Conservation (phyloP, 805 yeast genomes). For the Metschnikowia kofuensis region DNA sequence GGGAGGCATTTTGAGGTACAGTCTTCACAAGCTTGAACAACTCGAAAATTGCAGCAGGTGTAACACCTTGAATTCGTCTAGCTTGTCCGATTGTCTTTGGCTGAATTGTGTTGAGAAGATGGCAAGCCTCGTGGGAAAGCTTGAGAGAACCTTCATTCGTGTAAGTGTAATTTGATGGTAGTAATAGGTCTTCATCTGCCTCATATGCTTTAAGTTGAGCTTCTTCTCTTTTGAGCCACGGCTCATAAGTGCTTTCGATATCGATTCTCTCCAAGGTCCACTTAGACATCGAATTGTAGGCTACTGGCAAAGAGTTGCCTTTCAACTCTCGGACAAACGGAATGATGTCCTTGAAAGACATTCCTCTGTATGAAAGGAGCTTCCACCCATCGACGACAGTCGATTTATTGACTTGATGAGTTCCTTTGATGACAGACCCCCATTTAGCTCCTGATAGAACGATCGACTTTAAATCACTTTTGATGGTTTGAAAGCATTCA, state of each 20-base stretch:
- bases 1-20: slow-evolving; percentile 6
- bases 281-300: slow-evolving; percentile 22
- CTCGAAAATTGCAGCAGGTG: slow-evolving; percentile 89
- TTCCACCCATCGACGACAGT: slow-evolving; percentile 60
- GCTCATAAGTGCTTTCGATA: slow-evolving; percentile 80
- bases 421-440: slow-evolving; percentile 48
- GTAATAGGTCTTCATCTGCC: slow-evolving; percentile 71
- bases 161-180: slow-evolving; percentile 73
- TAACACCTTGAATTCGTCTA: slow-evolving; percentile 87
- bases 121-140: slow-evolving; percentile 74
- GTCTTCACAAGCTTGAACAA: slow-evolving; percentile 54
- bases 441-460: slow-evolving; percentile 59
- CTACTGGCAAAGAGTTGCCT: slow-evolving; percentile 23
- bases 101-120: slow-evolving; percentile 64
- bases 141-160: slow-evolving; percentile 44
- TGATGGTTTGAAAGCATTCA: slow-evolving; percentile 42
- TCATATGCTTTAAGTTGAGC: slow-evolving; percentile 71
- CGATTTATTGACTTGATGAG: slow-evolving; percentile 43
- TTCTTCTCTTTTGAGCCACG: slow-evolving; percentile 71
- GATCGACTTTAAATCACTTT: slow-evolving; percentile 43
- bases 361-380: slow-evolving; percentile 55
- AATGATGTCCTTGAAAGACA: slow-evolving; percentile 26
- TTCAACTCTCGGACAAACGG: slow-evolving; percentile 26
- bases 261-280: slow-evolving; percentile 60
- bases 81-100: slow-evolving; percentile 96